Percentiles rank a stretch among this genome's conserved stretches.
Evolutionary conservation across 768 basidiomycete genomes (phyloP).

Genomic region (Dacryopinax spathularia): DNA sequence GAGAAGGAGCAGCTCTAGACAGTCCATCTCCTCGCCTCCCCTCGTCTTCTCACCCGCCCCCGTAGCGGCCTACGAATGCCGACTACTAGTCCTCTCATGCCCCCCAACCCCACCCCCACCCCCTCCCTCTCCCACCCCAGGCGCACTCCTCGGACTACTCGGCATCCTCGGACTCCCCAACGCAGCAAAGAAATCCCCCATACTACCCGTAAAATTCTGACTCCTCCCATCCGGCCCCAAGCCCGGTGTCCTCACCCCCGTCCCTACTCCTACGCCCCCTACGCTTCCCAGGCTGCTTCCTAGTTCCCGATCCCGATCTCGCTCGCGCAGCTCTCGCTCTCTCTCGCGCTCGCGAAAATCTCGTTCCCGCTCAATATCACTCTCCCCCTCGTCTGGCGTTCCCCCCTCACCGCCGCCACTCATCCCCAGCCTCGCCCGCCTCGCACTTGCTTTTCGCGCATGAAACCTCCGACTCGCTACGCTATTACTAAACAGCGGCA

Average conservation of each 20-base stretch:
- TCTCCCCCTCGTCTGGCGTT: slow-evolving; percentile 8
- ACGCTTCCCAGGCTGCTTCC: too few species aligned
- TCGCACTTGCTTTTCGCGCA: slow-evolving; percentile 32
- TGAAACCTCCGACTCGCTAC: slow-evolving; percentile 79
- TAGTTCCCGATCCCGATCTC: too few species aligned
- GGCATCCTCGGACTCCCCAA: background rate
- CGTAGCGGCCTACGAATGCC: background rate
- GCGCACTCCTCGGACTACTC: background rate
- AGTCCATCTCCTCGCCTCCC: too few species aligned
- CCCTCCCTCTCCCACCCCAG: background rate
- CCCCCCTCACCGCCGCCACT: background rate
- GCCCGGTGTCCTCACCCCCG: background rate
- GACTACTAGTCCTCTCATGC: background rate
- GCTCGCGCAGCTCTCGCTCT: too few species aligned
- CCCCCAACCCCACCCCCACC: background rate
- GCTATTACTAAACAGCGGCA: slow-evolving; percentile 86
- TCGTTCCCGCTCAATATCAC: too few species aligned
- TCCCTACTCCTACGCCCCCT: background rate
- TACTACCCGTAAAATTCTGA: background rate
- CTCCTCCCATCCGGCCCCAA: background rate
- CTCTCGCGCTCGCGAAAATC: too few species aligned
- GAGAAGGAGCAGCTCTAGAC: too few species aligned
- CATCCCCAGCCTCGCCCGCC: slow-evolving; percentile 8
- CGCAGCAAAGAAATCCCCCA: background rate
- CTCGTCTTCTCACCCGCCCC: too few species aligned